A percentile compares a stretch with the other conserved stretches of the same genome.
phyloP scores from a whole-genome alignment of 2,329 filamentous ascomycete species.

The Dactylellina sp. region DNA sequence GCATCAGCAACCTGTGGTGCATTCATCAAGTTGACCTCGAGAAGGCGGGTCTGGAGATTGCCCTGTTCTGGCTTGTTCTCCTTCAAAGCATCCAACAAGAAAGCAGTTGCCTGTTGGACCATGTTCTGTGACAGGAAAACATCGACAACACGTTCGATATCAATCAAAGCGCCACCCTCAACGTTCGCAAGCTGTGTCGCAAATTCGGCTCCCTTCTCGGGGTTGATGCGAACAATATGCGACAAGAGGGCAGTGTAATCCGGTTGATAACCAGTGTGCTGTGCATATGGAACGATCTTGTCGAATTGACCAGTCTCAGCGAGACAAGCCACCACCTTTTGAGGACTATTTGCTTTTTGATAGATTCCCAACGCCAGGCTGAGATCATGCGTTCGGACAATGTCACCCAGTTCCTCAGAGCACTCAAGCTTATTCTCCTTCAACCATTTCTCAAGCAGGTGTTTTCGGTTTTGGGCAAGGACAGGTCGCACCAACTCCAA shows the following conservation, averaged over 20 bases:
- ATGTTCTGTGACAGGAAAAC: conserved; percentile 98
- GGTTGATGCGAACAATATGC: conserved; percentile 89
- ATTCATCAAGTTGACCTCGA: conserved; percentile 98
- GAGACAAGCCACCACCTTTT: conserved; percentile 94
- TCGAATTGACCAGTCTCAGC: conserved; percentile 97
- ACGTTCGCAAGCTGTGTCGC: conserved; percentile 91
- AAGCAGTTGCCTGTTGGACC: conserved; percentile 98
- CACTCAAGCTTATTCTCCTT: conserved; percentile 94
- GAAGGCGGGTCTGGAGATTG: conserved; percentile 88
- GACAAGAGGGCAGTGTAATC: conserved; percentile 93
- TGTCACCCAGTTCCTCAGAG: conserved; percentile 95
- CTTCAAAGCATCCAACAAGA: conserved; percentile 93
- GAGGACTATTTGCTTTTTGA: conserved; percentile 85
- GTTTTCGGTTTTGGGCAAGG: conserved; percentile 91
- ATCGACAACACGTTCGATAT: conserved; percentile 93
- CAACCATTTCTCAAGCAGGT: conserved; percentile 97
- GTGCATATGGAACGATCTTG: conserved; percentile 91
- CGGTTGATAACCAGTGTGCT: conserved; percentile 87
- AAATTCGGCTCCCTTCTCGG: conserved; percentile 94
- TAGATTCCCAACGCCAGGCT: conserved; percentile 90
- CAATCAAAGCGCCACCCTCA: conserved; percentile 85
- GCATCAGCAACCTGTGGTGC: conserved; percentile 98
- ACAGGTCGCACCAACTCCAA: conserved; percentile 93
- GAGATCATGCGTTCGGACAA: conserved; percentile 89
- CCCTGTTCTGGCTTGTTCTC: conserved; percentile 95